Conservation (phyloP, 768 basidiomycete genomes). For the Scleroderma citrinum region DNA sequence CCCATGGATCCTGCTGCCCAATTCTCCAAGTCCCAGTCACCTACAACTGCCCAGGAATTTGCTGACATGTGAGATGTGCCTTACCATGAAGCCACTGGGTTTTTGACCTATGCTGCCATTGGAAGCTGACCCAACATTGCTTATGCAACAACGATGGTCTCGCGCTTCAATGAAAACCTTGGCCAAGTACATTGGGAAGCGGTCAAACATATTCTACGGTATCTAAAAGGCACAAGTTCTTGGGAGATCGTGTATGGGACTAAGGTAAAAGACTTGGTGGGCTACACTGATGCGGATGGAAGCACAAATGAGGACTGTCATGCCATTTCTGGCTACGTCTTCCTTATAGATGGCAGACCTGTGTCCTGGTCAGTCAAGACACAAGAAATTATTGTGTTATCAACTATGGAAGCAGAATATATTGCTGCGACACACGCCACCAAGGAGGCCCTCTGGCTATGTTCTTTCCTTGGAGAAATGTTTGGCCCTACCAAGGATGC, state of each 20-base stretch:
- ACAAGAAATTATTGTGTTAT: constrained; percentile 31
- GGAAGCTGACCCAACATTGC: background rate
- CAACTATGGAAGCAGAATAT: constrained; percentile 34
- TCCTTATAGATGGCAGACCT: constrained; percentile 9
- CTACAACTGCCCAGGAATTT: constrained; percentile 10
- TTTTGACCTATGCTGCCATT: background rate
- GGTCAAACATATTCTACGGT: background rate
- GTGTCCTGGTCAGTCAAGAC: constrained; percentile 31
- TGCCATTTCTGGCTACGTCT: constrained; percentile 15
- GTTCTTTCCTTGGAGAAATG: constrained; percentile 8
- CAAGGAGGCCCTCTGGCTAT: constrained; percentile 21
- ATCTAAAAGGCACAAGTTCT: constrained; percentile 13
- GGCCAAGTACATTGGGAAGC: too few species aligned
- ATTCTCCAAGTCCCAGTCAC: constrained; percentile 13
- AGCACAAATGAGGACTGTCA: background rate
- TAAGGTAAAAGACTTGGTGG: background rate
- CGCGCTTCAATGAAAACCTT: background rate
- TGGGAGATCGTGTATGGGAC: background rate
- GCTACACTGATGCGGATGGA: too few species aligned
- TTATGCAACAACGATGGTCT: background rate
- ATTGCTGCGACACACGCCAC: constrained; percentile 16
- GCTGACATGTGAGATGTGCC: constrained; percentile 20
- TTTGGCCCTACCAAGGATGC: background rate
- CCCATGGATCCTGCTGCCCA: too few species aligned
- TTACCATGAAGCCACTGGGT: constrained; percentile 16